A percentile compares a stretch with the other conserved stretches of the same genome.
Conservation (phyloP, 2,329 filamentous ascomycete species). For the Bimuria novae-zelandiae region DNA sequence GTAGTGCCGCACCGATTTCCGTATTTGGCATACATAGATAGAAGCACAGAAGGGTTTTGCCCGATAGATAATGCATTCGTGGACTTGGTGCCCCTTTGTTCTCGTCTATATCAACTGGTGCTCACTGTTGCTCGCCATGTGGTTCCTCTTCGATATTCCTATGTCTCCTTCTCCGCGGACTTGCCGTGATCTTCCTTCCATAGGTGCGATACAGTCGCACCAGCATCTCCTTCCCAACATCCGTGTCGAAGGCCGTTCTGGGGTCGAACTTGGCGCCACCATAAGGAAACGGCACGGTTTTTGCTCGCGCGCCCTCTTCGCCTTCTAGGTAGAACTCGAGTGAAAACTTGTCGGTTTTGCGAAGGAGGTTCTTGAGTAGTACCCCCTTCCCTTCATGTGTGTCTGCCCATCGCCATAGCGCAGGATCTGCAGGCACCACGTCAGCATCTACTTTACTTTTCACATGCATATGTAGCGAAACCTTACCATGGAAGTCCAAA, state of each 20-base stretch:
- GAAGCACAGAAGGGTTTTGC: not conserved
- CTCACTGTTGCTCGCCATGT: not conserved
- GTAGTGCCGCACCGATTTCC: not conserved
- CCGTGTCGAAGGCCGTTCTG: slow-evolving; percentile 25
- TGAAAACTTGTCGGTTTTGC: slow-evolving; percentile 37
- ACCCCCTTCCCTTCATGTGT: slow-evolving; percentile 31
- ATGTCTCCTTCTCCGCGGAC: slow-evolving; percentile 13
- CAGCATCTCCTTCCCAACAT: slow-evolving; percentile 33
- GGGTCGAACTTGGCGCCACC: slow-evolving; percentile 40
- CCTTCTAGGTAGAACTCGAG: slow-evolving; percentile 41
- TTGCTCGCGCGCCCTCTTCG: slow-evolving; percentile 28
- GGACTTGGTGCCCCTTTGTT: too few species aligned
- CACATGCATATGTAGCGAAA: not conserved
- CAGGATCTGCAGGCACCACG: slow-evolving; percentile 25
- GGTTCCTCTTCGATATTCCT: not conserved
- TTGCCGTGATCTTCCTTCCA: slow-evolving; percentile 38
- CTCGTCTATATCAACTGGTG: too few species aligned
- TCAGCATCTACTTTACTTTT: not conserved
- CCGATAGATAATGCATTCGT: not conserved
- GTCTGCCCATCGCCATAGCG: slow-evolving; percentile 42
- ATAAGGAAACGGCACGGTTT: slow-evolving; percentile 42
- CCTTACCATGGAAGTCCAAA: slow-evolving; percentile 34
- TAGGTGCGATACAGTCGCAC: slow-evolving; percentile 38
- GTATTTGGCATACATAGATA: not conserved
- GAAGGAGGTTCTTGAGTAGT: slow-evolving; percentile 37